Conservation (phyloP, 2,329 filamentous ascomycete genomes). For the Aurifilum marmelostoma region DNA sequence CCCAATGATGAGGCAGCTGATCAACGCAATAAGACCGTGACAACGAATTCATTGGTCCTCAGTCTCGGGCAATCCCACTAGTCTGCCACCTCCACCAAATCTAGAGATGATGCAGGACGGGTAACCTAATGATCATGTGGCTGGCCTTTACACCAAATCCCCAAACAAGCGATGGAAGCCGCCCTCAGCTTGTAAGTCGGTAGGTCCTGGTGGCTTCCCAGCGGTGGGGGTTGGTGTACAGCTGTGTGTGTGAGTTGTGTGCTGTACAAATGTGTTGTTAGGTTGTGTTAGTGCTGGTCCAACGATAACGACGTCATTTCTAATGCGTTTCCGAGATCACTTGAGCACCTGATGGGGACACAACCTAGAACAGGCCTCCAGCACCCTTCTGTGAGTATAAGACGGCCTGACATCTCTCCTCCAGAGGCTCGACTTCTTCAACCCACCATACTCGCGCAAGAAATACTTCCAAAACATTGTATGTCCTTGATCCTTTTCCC, state of each 20-base stretch:
- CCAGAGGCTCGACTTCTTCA: not conserved
- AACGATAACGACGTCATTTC: conserved; percentile 26
- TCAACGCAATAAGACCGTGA: conserved; percentile 14
- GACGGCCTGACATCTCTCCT: conserved; percentile 9
- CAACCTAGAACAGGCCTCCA: conserved; percentile 5
- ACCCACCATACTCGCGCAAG: not conserved
- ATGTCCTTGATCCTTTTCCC: not conserved
- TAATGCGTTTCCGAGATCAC: conserved; percentile 22
- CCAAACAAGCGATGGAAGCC: conserved; percentile 8
- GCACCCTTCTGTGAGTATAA: conserved; percentile 19
- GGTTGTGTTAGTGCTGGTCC: conserved; percentile 16
- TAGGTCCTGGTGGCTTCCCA: conserved; percentile 11
- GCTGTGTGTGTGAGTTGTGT: not conserved
- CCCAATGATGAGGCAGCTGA: conserved; percentile 23
- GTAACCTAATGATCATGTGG: not conserved
- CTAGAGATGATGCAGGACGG: not conserved
- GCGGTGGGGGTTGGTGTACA: not conserved
- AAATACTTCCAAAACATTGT: not conserved
- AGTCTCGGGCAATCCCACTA: conserved; percentile 20
- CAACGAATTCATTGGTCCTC: not conserved
- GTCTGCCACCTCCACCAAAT: not conserved
- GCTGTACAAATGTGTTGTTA: not conserved
- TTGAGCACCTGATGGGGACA: conserved; percentile 7
- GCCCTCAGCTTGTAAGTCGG: conserved; percentile 1
- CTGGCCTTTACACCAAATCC: no score